Evolutionary conservation across 495 filamentous ascomycete species (phyloP).

Genomic region (Neurospora sp.): DNA sequence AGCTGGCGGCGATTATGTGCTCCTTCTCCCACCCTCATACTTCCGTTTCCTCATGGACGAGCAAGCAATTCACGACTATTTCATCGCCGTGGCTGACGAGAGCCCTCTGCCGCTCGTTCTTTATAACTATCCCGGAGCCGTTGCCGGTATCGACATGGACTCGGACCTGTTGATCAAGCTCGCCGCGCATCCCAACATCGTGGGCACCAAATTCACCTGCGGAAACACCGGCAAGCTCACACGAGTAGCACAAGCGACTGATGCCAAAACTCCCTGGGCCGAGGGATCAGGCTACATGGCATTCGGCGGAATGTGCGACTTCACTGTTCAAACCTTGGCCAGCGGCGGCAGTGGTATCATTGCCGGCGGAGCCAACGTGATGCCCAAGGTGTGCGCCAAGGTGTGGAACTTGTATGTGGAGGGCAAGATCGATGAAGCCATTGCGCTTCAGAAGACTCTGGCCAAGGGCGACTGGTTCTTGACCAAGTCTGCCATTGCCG

Average conservation of each 20-base stretch:
- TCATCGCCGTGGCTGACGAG: constrained; percentile 60
- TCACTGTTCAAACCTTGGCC: constrained; percentile 70
- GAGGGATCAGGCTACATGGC: constrained; percentile 69
- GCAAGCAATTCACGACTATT: constrained; percentile 66
- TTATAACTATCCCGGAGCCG: constrained; percentile 87
- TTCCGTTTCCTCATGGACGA: constrained; percentile 74
- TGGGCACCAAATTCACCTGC: constrained; percentile 87
- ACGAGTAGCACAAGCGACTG: constrained; percentile 64
- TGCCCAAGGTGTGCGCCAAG: constrained; percentile 69
- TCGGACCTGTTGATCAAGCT: constrained; percentile 76
- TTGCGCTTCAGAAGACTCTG: constrained; percentile 59
- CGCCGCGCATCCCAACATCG: constrained; percentile 71
- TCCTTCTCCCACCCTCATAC: constrained; percentile 74
- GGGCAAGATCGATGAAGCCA: constrained; percentile 64
- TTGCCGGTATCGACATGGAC: constrained; percentile 89
- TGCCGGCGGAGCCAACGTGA: constrained; percentile 77
- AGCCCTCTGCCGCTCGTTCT: constrained; percentile 72
- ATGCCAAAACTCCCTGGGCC: constrained; percentile 58
- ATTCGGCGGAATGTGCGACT: constrained; percentile 82
- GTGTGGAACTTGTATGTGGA: constrained; percentile 71
- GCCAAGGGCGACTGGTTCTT: constrained; percentile 76
- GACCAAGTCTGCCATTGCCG: constrained; percentile 76
- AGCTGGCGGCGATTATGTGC: constrained; percentile 67
- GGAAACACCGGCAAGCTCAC: constrained; percentile 85
- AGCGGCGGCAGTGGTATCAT: constrained; percentile 78